Evolutionary conservation across 192 early-diverging fungal genomes (phyloP).

Genomic region (Coemansia sp.): DNA sequence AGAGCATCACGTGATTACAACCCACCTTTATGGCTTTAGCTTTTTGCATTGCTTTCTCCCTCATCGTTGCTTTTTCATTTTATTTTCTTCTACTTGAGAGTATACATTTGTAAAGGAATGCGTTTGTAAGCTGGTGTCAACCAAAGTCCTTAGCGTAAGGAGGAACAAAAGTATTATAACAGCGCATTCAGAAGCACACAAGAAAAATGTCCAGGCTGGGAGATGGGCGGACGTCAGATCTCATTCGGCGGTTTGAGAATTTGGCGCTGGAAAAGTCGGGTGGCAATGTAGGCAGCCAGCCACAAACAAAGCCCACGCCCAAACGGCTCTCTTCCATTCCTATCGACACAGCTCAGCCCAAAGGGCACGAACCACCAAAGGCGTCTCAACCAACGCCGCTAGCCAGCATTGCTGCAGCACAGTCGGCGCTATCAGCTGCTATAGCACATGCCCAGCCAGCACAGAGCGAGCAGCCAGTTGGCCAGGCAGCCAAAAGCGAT

Average conservation of each 20-base stretch:
- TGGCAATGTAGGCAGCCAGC: constrained; percentile 8
- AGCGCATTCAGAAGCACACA: neutral
- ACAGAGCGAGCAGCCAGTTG: neutral
- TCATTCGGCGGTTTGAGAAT: constrained; percentile 42
- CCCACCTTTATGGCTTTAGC: too few species aligned
- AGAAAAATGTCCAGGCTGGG: constrained; percentile 19
- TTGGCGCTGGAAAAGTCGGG: constrained; percentile 23
- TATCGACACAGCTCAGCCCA: too few species aligned
- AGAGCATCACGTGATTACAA: too few species aligned
- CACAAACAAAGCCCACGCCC: constrained; percentile 13
- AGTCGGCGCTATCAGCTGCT: constrained; percentile 15
- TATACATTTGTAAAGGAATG: neutral
- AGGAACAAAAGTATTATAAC: too few species aligned
- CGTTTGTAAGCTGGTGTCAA: neutral
- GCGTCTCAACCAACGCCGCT: neutral
- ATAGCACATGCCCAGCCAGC: constrained; percentile 9
- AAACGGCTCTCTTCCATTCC: neutral
- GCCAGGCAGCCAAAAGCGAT: neutral
- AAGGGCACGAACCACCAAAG: constrained; percentile 1
- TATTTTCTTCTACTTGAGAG: neutral
- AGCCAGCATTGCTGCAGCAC: constrained; percentile 7
- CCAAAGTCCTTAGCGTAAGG: too few species aligned
- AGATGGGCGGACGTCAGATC: constrained; percentile 36
- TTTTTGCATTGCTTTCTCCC: too few species aligned
- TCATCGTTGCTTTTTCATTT: too few species aligned